Conservation (phyloP, 2,329 filamentous ascomycete genomes). For the Hypomyces perniciosus region DNA sequence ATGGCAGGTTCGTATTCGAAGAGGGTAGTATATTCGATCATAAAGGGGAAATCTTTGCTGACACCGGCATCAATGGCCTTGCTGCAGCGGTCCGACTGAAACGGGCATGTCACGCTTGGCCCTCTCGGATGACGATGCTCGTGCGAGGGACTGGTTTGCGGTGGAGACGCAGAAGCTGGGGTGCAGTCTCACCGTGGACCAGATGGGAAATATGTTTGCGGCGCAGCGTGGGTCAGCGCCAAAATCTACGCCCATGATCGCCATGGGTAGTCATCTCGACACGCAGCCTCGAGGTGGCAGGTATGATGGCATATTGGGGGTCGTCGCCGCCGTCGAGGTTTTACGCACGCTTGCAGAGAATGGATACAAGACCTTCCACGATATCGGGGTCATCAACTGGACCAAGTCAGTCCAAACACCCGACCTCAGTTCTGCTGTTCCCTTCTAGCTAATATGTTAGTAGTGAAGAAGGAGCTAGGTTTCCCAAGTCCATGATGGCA, state of each 20-base stretch:
- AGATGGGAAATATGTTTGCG: conserved; percentile 77
- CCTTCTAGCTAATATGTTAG: not conserved
- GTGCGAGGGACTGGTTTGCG: conserved; percentile 73
- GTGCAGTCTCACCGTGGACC: conserved; percentile 63
- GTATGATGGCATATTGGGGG: conserved; percentile 73
- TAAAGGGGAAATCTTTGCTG: not conserved
- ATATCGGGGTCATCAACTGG: conserved; percentile 72
- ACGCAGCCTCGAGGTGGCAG: conserved; percentile 59
- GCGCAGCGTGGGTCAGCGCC: conserved; percentile 55
- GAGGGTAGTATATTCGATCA: not conserved
- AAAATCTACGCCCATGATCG: conserved; percentile 56
- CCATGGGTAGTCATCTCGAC: conserved; percentile 63
- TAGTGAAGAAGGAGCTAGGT: conserved; percentile 75
- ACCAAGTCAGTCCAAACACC: conserved; percentile 49
- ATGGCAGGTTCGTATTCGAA: conserved; percentile 21
- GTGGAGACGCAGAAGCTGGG: conserved; percentile 57
- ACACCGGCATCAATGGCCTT: not conserved
- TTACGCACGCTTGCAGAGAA: conserved; percentile 59
- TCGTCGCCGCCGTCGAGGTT: conserved; percentile 67
- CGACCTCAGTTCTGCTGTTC: not conserved
- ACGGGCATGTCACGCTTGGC: conserved; percentile 75
- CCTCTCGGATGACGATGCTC: conserved; percentile 68
- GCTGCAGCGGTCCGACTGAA: conserved; percentile 35
- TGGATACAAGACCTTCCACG: conserved; percentile 60
- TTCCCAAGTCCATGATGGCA: conserved; percentile 69